Base-by-base conservation (phyloP, 1,284 basidiomycete genomes). In the Rhodotorula sp. region DNA sequence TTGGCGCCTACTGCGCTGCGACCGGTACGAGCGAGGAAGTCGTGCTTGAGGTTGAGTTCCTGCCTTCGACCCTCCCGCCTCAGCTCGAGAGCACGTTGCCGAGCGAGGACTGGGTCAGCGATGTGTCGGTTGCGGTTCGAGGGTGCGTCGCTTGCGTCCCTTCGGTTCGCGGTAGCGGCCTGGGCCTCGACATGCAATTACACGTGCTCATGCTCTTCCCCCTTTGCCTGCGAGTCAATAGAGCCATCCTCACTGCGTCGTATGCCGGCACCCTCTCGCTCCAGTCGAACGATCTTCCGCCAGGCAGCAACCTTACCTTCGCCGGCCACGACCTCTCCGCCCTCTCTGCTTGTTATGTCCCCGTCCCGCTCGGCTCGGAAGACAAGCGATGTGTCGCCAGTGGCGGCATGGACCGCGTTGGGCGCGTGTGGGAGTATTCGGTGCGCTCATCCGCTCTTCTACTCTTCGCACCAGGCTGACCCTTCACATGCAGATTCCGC, bases 91-190 rank as follows among this genome's bases (percentile, higher is more conserved):
- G 89, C 0, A 86, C 89, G 46, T 86, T 94, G 67, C 90, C 91
- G 32, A 91, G 94, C 76, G 91, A 98, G 75, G 95, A 97, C 77
- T 99, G 95, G 96, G 90, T 97, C 0, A 92, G 92, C 0, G 88
- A 89, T 22, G 86, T 97, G 37, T 90, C 89, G 55, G 89, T 90
- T 68, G 83, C 84, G 71, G 79, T 89, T 61, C 82, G 86, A 72
- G 89, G 89, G 92, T 94, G 78, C 78, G 89, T 83, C 54, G 51
- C 29, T 17, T 39, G 50, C 29, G 41, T 53, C 34, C 46, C 68
- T 32, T 59, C 46, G 53, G 46, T 54, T 37, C 44, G 39, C 56
- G 9, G 62, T 63, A 63, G 62, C 53, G 39, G 15, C 46, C 48
- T 25, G 25, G 46, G 41, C 57, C 39, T n/a, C 39, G 36, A 19